Conservation (phyloP, 805 yeast genomes). For the Zygotorulaspora sp. region DNA sequence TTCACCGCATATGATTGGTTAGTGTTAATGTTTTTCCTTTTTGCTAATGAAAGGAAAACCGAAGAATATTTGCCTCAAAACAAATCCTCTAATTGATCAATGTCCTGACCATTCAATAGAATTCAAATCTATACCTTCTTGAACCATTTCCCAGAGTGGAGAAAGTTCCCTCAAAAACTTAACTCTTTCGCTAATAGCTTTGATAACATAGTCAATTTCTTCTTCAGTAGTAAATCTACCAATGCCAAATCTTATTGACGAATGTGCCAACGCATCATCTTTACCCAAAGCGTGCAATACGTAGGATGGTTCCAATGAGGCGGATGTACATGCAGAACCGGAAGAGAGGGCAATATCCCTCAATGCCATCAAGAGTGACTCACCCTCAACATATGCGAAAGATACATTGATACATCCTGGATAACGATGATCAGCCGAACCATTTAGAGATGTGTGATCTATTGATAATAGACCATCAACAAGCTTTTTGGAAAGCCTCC, state of each 20-base stretch:
- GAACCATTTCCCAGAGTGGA: constrained; percentile 99
- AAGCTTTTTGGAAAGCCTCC: constrained; percentile 66
- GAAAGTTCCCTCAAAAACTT: constrained; percentile 85
- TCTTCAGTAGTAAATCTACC: constrained; percentile 97
- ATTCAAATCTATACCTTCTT: constrained; percentile 92
- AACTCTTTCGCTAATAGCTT: constrained; percentile 85
- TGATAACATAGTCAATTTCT: constrained; percentile 88
- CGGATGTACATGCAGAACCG: constrained; percentile 98
- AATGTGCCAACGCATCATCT: constrained; percentile 96
- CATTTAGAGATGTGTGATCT: constrained; percentile 88
- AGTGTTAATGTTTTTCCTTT: not conserved
- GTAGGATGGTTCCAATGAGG: constrained; percentile 95
- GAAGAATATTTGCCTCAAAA: no score
- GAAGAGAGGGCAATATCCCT: constrained; percentile 94
- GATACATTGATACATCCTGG: constrained; percentile 96
- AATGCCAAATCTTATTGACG: constrained; percentile 95
- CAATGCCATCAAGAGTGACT: constrained; percentile 93
- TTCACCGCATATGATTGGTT: not conserved
- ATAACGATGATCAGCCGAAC: constrained; percentile 68
- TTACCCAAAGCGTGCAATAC: constrained; percentile 96
- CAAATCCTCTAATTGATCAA: no score
- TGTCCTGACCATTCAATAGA: constrained; percentile 98
- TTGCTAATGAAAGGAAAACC: no score
- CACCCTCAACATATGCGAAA: constrained; percentile 97
- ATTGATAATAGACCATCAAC: constrained; percentile 67